A percentile compares a stretch with the other conserved stretches of the same genome.
Evolutionary conservation across 2,329 filamentous ascomycete genomes (phyloP).

Genomic region (Neofusicoccum kwambonambiense): DNA sequence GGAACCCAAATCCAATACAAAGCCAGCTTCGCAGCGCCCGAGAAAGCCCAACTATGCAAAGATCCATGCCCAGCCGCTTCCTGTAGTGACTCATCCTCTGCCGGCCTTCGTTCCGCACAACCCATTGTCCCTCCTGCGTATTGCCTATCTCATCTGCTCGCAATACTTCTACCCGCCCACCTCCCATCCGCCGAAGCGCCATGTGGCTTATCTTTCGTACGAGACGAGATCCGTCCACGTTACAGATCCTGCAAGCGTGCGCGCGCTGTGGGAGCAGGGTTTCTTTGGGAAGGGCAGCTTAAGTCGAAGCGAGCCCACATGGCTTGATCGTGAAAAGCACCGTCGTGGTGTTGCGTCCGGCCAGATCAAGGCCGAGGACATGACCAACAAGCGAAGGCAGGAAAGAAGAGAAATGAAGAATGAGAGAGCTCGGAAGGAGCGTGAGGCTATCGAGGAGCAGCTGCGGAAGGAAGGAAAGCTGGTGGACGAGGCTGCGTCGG

Average conservation of each 20-base stretch:
- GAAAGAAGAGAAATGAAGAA: conserved; percentile 84
- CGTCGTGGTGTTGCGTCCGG: conserved; percentile 52
- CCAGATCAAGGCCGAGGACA: conserved; percentile 65
- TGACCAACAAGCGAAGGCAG: conserved; percentile 72
- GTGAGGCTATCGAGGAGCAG: conserved; percentile 76
- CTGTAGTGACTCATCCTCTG: conserved; percentile 77
- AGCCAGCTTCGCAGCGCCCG: conserved; percentile 25
- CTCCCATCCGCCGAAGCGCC: conserved; percentile 62
- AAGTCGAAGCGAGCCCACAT: conserved; percentile 92
- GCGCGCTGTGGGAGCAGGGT: conserved; percentile 90
- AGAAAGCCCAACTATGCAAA: conserved; percentile 61
- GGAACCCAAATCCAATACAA: conserved; percentile 7
- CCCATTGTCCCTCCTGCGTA: conserved; percentile 79
- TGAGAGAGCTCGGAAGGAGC: conserved; percentile 84
- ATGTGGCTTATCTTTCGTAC: conserved; percentile 76
- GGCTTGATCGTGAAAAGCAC: conserved; percentile 80
- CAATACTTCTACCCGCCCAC: conserved; percentile 67
- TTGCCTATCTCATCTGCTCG: conserved; percentile 73
- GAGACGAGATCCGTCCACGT: conserved; percentile 82
- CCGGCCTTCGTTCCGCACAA: conserved; percentile 90
- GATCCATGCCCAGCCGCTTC: conserved; percentile 79
- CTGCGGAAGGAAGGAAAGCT: conserved; percentile 54
- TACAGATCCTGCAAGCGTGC: conserved; percentile 70
- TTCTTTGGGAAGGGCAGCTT: conserved; percentile 95
- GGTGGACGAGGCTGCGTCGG: conserved; percentile 16